A percentile compares a stretch with the other conserved stretches of the same genome.
These are phyloP conservation scores for Dichotomopilus funicola DNA, from an alignment of 2,329 filamentous ascomycete genomes.

Conservation along the genomic window DNA sequence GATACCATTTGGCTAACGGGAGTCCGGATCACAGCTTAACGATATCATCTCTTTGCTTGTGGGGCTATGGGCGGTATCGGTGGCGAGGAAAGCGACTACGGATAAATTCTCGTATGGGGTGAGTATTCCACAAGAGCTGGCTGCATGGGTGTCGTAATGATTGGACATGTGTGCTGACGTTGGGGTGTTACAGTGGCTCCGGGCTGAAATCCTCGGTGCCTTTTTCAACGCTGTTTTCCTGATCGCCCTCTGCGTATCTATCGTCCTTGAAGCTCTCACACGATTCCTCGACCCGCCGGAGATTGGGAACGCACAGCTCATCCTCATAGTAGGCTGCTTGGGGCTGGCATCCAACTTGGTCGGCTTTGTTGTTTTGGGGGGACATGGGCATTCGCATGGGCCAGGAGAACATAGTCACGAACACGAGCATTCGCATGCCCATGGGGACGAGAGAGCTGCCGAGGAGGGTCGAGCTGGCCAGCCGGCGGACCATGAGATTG, in stretches of 20 bases:
- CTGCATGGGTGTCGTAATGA: no score
- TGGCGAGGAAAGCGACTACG: constrained; percentile 75
- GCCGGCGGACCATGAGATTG: constrained; percentile 32
- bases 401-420: constrained; percentile 42
- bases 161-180: not conserved
- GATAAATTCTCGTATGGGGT: constrained; percentile 95
- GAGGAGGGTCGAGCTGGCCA: constrained; percentile 48
- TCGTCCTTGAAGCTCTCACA: constrained; percentile 90
- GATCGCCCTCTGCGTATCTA: constrained; percentile 91
- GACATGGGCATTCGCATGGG: constrained; percentile 80
- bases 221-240: constrained; percentile 97
- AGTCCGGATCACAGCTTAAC: constrained; percentile 58
- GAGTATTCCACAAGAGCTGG: constrained; percentile 33
- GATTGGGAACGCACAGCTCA: constrained; percentile 76
- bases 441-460: constrained; percentile 27
- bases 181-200: constrained; percentile 66
- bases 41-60: constrained; percentile 93
- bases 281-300: constrained; percentile 87
- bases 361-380: constrained; percentile 85
- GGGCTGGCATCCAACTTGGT: constrained; percentile 84
- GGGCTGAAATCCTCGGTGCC: constrained; percentile 91
- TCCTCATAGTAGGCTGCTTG: constrained; percentile 80
- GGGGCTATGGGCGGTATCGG: constrained; percentile 89
- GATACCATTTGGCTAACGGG: no score
- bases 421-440: constrained; percentile 41